Evolutionary conservation across 1,284 basidiomycete genomes (phyloP).

Genomic region (Ustilago bromivora): DNA sequence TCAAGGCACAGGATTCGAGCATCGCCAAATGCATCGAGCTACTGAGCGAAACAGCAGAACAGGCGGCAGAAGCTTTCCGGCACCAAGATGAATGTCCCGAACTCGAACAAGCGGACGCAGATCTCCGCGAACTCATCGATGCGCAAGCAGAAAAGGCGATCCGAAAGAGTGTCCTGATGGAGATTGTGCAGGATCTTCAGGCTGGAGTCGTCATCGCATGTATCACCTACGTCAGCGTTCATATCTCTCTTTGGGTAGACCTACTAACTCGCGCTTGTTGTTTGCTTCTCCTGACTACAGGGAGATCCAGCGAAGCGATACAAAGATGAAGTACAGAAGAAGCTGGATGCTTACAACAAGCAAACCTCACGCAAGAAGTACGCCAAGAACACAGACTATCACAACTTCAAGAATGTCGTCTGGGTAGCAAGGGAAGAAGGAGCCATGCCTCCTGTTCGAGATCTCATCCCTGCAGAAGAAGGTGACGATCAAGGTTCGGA

Average conservation of each 20-base stretch:
- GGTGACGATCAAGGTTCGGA: constrained; percentile 45
- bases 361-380: constrained; percentile 58
- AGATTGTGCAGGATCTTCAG: constrained; percentile 40
- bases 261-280: neutral
- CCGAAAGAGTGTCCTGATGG: constrained; percentile 37
- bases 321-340: constrained; percentile 19
- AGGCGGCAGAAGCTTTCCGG: constrained; percentile 38
- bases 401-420: constrained; percentile 52
- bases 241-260: no score
- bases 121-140: constrained; percentile 57
- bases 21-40: constrained; percentile 33
- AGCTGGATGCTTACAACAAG: constrained; percentile 33
- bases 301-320: constrained; percentile 32
- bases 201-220: constrained; percentile 29
- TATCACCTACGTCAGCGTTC: neutral
- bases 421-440: constrained; percentile 56
- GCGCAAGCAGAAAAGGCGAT: constrained; percentile 44
- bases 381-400: constrained; percentile 43
- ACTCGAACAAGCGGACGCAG: constrained; percentile 41
- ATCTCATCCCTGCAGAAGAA: constrained; percentile 51
- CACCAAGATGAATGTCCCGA: constrained; percentile 23
- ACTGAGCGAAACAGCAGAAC: constrained; percentile 45
- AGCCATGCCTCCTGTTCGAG: constrained; percentile 58
- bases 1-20: constrained; percentile 21
- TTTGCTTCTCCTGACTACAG: neutral